These are phyloP conservation scores for Penicillium glabrum DNA, from an alignment of 2,329 filamentous ascomycete genomes.

Conservation along the genomic window DNA sequence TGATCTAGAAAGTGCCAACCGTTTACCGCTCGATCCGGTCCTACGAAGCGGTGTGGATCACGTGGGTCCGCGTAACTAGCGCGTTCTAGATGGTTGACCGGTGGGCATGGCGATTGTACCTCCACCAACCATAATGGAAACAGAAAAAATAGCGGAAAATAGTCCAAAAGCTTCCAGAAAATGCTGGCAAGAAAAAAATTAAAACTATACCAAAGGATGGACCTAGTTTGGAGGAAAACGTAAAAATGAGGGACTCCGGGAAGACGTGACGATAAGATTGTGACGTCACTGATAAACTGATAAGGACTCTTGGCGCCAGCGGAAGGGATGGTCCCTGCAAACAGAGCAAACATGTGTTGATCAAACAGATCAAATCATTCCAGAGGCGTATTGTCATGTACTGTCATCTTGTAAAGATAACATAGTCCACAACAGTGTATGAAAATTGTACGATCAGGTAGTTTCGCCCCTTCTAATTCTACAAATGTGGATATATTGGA, in stretches of 20 bases:
- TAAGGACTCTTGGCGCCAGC: slow-evolving; percentile 9
- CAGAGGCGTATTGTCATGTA: background rate
- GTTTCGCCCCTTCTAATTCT: background rate
- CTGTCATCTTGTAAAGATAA: background rate
- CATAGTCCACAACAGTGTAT: background rate
- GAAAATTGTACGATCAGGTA: background rate
- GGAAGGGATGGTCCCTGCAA: background rate
- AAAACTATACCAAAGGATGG: fast-evolving
- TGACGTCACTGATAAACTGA: slow-evolving; percentile 24
- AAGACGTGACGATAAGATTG: slow-evolving; percentile 23
- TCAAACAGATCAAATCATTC: background rate
- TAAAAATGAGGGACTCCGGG: slow-evolving; percentile 9
- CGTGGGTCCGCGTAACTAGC: slow-evolving; percentile 25
- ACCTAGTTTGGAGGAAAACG: background rate
- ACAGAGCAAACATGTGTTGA: background rate
- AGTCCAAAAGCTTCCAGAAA: background rate
- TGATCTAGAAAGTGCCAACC: slow-evolving; percentile 21
- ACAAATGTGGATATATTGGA: background rate
- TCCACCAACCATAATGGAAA: background rate
- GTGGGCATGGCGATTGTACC: slow-evolving; percentile 14
- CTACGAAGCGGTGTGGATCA: slow-evolving; percentile 22
- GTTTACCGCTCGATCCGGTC: slow-evolving; percentile 24
- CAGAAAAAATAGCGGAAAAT: background rate
- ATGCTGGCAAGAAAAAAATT: background rate
- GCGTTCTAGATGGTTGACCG: slow-evolving; percentile 16